Conservation (phyloP, 345 rosid genomes). For the Geranium rotundifolium region DNA sequence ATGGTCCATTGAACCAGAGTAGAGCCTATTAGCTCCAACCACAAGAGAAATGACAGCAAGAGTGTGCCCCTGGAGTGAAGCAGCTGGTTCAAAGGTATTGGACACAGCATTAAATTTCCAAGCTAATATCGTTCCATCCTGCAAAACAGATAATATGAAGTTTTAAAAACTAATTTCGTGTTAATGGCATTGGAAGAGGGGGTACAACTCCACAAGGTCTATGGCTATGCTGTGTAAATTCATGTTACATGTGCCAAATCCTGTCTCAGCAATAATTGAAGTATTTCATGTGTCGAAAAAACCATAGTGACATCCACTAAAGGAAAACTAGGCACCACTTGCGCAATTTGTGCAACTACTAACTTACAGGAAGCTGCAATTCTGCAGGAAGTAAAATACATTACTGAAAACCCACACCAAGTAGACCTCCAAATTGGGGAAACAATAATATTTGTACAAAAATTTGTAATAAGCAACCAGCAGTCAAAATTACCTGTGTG, state of each 20-base stretch:
- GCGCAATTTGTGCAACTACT: background rate
- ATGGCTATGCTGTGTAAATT: background rate
- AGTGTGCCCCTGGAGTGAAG: slow-evolving; percentile 56
- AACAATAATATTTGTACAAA: background rate
- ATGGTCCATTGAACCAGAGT: slow-evolving; percentile 95
- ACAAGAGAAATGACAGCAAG: slow-evolving; percentile 73
- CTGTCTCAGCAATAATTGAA: background rate
- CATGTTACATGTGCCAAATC: background rate
- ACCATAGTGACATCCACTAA: background rate
- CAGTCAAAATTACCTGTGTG: slow-evolving; percentile 47
- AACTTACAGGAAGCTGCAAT: background rate
- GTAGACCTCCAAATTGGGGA: background rate
- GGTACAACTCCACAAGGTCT: background rate
- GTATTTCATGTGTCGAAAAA: background rate
- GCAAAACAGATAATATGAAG: slow-evolving; percentile 15
- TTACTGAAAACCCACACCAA: slow-evolving; percentile 3
- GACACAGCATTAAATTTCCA: slow-evolving; percentile 74
- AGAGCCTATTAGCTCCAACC: slow-evolving; percentile 88
- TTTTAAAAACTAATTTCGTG: background rate
- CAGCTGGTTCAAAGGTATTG: slow-evolving; percentile 77
- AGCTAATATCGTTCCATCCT: slow-evolving; percentile 81
- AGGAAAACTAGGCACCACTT: too few relatives aligned
- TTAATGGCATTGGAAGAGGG: background rate
- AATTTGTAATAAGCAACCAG: background rate
- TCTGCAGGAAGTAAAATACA: background rate